Evolutionary conservation across 192 early-diverging fungal species (phyloP).

Genomic region (Coemansia sp.): DNA sequence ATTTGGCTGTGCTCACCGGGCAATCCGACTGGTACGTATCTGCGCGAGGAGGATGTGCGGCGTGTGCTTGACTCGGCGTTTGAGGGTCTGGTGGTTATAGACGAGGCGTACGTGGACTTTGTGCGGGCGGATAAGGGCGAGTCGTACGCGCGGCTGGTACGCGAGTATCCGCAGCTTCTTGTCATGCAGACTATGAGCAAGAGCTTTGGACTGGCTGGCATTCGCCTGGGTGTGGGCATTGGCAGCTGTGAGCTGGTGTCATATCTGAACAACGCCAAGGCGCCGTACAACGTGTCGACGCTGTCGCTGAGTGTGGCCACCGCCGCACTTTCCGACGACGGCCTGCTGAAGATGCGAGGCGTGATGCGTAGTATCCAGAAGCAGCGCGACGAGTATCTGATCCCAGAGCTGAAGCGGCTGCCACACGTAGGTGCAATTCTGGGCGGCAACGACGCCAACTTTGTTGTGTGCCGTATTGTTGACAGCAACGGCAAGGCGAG

Average conservation of each 20-base stretch:
- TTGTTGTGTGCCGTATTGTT: constrained; percentile 84
- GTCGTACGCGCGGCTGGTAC: constrained; percentile 76
- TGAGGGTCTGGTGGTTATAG: constrained; percentile 90
- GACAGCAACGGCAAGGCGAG: constrained; percentile 62
- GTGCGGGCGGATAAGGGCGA: constrained; percentile 62
- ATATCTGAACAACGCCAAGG: constrained; percentile 96
- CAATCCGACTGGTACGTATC: constrained; percentile 92
- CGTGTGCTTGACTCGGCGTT: constrained; percentile 54
- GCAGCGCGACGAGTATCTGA: constrained; percentile 67
- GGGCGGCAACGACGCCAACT: constrained; percentile 93
- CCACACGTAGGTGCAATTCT: constrained; percentile 71
- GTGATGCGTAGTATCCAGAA: constrained; percentile 60
- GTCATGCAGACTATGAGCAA: constrained; percentile 99
- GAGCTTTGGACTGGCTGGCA: constrained; percentile 96
- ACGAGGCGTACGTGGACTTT: constrained; percentile 99
- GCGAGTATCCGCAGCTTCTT: constrained; percentile 87
- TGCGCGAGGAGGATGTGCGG: constrained; percentile 64
- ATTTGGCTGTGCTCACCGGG: constrained; percentile 98
- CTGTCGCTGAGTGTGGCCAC: constrained; percentile 77
- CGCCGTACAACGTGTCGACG: constrained; percentile 97
- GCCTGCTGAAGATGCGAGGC: constrained; percentile 66
- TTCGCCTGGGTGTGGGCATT: constrained; percentile 87
- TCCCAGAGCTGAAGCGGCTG: constrained; percentile 63
- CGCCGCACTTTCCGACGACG: constrained; percentile 72
- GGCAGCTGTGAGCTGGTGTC: constrained; percentile 75